Evolutionary conservation across 257 asterid species (phyloP).

Genomic region (Leonotis leonurus): DNA sequence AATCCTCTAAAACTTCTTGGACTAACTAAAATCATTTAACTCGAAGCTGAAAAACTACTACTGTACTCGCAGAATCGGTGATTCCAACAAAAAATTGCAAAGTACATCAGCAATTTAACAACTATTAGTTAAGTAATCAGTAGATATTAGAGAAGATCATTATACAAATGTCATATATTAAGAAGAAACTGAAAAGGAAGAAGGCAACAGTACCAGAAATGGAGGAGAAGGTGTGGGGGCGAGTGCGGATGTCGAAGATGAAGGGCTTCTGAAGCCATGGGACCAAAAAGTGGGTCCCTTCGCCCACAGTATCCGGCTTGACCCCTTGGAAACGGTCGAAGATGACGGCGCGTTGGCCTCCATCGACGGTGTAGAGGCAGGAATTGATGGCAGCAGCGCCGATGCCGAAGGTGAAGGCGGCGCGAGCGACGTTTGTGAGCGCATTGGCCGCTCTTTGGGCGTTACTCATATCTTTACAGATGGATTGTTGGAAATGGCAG

Average conservation of each 20-base stretch:
- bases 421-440: conserved; percentile 67
- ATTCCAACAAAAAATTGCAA: not conserved
- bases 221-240: conserved; percentile 80
- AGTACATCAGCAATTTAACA: too few species aligned
- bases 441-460: conserved; percentile 53
- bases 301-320: conserved; percentile 61
- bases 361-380: conserved; percentile 90
- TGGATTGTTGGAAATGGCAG: not conserved
- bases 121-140: too few species aligned
- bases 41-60: too few species aligned
- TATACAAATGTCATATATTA: not conserved
- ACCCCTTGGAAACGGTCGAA: conserved; percentile 93
- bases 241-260: conserved; percentile 87
- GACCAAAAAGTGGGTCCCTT: conserved; percentile 78
- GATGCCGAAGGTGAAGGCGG: conserved; percentile 58
- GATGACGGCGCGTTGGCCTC: conserved; percentile 89
- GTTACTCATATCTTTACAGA: conserved; percentile 42
- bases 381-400: conserved; percentile 54
- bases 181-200: not conserved
- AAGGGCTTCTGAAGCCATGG: conserved; percentile 95
- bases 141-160: not conserved
- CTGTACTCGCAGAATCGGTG: too few species aligned
- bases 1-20: too few species aligned
- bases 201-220: conserved; percentile 40
- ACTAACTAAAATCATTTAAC: too few species aligned